Evolutionary conservation across 1,284 basidiomycete species (phyloP), one percentile per base, ranked within the genome.

Genomic region (Porodaedalea pini): DNA sequence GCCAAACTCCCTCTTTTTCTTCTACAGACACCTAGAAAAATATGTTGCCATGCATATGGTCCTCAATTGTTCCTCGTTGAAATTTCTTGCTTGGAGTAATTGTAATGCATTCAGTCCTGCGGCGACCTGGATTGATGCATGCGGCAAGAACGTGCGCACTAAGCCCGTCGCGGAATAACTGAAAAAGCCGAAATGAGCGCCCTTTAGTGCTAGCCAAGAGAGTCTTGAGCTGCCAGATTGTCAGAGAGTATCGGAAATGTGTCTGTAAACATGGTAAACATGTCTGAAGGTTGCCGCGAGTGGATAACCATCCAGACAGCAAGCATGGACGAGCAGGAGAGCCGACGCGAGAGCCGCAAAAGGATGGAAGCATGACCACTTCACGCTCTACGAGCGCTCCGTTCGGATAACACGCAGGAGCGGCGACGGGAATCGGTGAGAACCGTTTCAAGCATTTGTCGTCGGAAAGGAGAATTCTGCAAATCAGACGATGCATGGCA

Each of bases 91-190:
- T n/a, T n/a, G n/a, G n/a, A n/a, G n/a, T n/a, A n/a, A n/a, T n/a
- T n/a, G 40, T 6, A 41, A 11, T 21, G 17, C 17, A 15, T 36
- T 36, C 32, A 4, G 2, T 8, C 3, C 15, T 32, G 39, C 51
- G 25, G 51, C 13, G 36, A 41, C 23, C 15, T 31, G 23, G 11
- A 6, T 36, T 52, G 37, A 41, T 52, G n/a, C 51, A 41, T 39
- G 50, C 50, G 50, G 8, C 2, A 40, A 21, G 37, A 40, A 31
- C 51, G 51, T 52, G 51, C 39, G 11, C 23, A 4, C 51, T 52
- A 21, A 3, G n/a, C 39, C 27, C 37, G 27, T 41, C 21, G 51
- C 51, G 51, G 51, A 40, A 52, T n/a, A n/a, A 4, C 6, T 27
- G 17, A 7, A 47, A 10, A 3, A 15, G 7, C 44, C 44, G 44